phyloP scores from a whole-genome alignment of 768 basidiomycete genomes.

The Boletus pseudo-olivaceus region DNA sequence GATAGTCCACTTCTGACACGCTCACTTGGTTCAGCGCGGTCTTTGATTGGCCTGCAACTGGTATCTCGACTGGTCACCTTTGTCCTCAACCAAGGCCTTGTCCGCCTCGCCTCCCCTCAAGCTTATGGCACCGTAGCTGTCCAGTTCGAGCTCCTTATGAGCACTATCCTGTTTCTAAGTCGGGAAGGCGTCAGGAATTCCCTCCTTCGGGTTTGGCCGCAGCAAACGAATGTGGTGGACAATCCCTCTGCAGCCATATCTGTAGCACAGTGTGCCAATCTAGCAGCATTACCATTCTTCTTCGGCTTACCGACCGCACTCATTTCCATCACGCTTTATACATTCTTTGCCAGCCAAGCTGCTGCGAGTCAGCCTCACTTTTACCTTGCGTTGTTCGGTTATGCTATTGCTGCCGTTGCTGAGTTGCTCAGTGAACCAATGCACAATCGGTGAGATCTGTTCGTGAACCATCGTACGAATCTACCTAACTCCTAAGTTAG shows the following conservation, averaged over 20 bases:
- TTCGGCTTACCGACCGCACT: constrained; percentile 67
- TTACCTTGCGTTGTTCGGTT: constrained; percentile 55
- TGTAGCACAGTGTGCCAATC: constrained; percentile 35
- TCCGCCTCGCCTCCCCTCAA: constrained; percentile 79
- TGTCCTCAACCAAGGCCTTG: constrained; percentile 79
- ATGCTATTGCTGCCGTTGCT: constrained; percentile 67
- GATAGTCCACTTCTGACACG: constrained; percentile 21
- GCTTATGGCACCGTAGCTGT: constrained; percentile 90
- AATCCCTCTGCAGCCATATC: background rate
- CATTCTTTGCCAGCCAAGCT: constrained; percentile 46
- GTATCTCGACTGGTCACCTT: constrained; percentile 85
- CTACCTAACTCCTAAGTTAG: constrained; percentile 38
- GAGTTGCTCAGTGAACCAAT: constrained; percentile 84
- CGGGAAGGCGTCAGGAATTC: constrained; percentile 92
- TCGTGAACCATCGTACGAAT: background rate
- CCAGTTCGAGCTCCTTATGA: constrained; percentile 89
- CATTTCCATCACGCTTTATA: constrained; percentile 51
- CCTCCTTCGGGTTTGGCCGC: constrained; percentile 57
- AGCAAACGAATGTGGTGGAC: constrained; percentile 6
- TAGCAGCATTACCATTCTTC: constrained; percentile 61
- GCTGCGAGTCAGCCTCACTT: constrained; percentile 67
- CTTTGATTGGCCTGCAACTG: constrained; percentile 84
- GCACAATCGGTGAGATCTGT: constrained; percentile 57
- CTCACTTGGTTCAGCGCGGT: constrained; percentile 45
- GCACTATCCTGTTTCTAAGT: constrained; percentile 86